phyloP scores from a whole-genome alignment of 768 basidiomycete genomes.

The Pleurotus cornucopiae region DNA sequence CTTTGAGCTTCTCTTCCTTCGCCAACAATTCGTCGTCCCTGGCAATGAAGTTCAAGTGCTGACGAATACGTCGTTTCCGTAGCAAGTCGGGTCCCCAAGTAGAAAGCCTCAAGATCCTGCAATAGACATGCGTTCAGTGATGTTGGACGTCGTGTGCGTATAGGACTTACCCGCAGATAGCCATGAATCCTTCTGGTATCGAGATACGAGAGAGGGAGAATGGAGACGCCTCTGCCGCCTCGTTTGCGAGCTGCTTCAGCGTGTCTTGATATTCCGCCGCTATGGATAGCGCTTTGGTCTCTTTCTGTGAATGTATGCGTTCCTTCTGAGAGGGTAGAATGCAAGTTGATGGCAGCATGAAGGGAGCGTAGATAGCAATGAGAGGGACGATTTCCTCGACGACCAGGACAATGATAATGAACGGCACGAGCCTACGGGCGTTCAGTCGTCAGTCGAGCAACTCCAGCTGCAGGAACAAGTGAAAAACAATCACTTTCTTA shows the following conservation, averaged over 20 bases:
- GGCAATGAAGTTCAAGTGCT: constrained; percentile 42
- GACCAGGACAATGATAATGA: constrained; percentile 67
- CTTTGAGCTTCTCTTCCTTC: constrained; percentile 46
- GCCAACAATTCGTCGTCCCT: constrained; percentile 63
- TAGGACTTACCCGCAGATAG: constrained; percentile 55
- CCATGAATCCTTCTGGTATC: constrained; percentile 11
- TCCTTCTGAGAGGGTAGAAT: constrained; percentile 74
- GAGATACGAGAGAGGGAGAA: not conserved
- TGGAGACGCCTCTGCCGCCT: not conserved
- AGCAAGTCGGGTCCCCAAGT: constrained; percentile 38
- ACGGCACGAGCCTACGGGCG: constrained; percentile 63
- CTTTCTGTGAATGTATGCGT: constrained; percentile 56
- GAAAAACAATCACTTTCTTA: constrained; percentile 49
- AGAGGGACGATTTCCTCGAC: constrained; percentile 82
- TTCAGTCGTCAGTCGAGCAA: no score
- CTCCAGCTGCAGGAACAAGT: not conserved
- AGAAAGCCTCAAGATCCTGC: constrained; percentile 36
- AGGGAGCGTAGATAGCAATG: constrained; percentile 81
- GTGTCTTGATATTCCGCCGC: not conserved
- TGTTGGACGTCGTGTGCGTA: not conserved
- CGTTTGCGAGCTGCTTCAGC: not conserved
- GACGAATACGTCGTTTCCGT: constrained; percentile 38
- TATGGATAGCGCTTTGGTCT: constrained; percentile 33
- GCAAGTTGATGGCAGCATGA: constrained; percentile 83
- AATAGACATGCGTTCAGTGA: constrained; percentile 1